phyloP scores from a whole-genome alignment of 116 monocot genomes.

The Trichopus zeylanicus region DNA sequence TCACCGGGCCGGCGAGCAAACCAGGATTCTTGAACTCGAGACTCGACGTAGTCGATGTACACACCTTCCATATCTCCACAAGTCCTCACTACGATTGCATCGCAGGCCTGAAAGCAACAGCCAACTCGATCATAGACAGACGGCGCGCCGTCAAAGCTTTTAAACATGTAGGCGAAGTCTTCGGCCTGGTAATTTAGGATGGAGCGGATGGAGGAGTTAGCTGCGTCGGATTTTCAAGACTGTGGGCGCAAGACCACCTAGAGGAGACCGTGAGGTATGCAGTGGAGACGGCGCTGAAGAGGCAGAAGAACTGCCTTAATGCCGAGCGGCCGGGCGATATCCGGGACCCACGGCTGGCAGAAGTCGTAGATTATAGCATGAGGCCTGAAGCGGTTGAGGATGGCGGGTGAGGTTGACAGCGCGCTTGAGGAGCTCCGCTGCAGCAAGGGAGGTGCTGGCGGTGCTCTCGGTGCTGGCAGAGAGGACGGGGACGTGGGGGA shows the following conservation, averaged over 20 bases:
- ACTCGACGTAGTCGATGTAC: constrained; percentile 30
- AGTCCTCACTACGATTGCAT: constrained; percentile 30
- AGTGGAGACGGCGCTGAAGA: constrained; percentile 29
- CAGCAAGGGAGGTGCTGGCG: constrained; percentile 18
- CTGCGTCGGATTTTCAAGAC: constrained; percentile 10
- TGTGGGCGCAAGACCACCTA: background rate
- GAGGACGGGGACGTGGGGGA: constrained; percentile 43
- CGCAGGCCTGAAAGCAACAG: constrained; percentile 4
- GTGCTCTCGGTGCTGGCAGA: constrained; percentile 32
- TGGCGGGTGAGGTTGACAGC: constrained; percentile 2
- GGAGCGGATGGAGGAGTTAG: constrained; percentile 4
- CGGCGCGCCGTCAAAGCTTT: constrained; percentile 18
- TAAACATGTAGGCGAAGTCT: constrained; percentile 43
- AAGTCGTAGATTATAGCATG: constrained; percentile 45
- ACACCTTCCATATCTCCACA: constrained; percentile 45
- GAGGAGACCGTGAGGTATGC: constrained; percentile 39
- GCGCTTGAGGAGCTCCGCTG: constrained; percentile 39
- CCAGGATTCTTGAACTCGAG: constrained; percentile 32
- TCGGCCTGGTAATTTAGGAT: constrained; percentile 36
- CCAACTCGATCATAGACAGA: constrained; percentile 31
- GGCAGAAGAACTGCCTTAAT: constrained; percentile 31
- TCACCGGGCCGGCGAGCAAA: constrained; percentile 45
- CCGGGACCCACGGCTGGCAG: constrained; percentile 31
- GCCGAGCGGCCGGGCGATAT: constrained; percentile 34
- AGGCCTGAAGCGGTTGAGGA: constrained; percentile 27